phyloP scores from a whole-genome alignment of 1,284 basidiomycete species.

The Naganishia sp. region DNA sequence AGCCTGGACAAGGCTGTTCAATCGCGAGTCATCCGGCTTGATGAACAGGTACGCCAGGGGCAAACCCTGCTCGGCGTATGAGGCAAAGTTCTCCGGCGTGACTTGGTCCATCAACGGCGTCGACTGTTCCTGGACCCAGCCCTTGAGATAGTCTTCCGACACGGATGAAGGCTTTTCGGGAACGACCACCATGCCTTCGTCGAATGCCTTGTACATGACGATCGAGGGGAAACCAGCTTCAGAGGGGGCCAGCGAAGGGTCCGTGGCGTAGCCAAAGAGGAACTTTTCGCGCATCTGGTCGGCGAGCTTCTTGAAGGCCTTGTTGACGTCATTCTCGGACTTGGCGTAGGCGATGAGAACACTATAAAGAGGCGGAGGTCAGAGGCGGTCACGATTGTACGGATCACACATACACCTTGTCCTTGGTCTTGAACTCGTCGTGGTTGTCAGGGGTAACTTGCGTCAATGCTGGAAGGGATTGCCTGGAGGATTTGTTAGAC shows the following conservation, averaged over 20 bases:
- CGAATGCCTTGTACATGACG: constrained; percentile 90
- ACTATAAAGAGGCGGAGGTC: constrained; percentile 35
- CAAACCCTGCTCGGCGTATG: constrained; percentile 77
- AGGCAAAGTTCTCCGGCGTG: constrained; percentile 86
- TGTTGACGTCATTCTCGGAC: constrained; percentile 65
- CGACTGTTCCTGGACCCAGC: constrained; percentile 80
- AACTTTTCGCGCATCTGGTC: constrained; percentile 87
- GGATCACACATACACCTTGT: constrained; percentile 65
- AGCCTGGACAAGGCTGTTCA: constrained; percentile 65
- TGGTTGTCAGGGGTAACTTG: constrained; percentile 73
- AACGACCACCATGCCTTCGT: constrained; percentile 76
- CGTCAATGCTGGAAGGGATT: constrained; percentile 92
- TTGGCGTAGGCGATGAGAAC: constrained; percentile 85
- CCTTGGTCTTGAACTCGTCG: constrained; percentile 81
- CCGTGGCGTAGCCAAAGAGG: constrained; percentile 84
- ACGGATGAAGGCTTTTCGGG: constrained; percentile 51
- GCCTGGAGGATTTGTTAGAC: constrained; percentile 58
- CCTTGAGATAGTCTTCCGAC: constrained; percentile 65
- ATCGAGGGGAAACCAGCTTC: constrained; percentile 76
- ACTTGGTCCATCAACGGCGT: constrained; percentile 92
- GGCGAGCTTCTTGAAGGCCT: constrained; percentile 76
- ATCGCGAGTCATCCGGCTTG: constrained; percentile 65
- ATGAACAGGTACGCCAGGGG: constrained; percentile 95
- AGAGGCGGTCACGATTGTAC: background rate
- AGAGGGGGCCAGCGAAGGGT: constrained; percentile 69